Percentiles rank a stretch among this genome's conserved stretches.
Conservation (phyloP, 208 protist species). For the Crithidia fasciculata region DNA sequence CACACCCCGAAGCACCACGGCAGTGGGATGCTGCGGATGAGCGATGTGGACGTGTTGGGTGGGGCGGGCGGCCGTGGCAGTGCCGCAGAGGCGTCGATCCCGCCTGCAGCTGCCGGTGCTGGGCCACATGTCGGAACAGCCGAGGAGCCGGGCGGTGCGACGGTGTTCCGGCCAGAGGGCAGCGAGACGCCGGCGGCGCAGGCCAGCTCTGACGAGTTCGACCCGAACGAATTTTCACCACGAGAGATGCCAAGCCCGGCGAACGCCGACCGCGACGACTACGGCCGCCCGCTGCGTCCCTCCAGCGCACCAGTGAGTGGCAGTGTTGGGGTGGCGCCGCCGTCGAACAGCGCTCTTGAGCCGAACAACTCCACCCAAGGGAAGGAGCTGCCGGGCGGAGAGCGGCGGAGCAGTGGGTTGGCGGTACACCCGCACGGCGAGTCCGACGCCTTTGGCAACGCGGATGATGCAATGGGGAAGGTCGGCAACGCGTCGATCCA, state of each 20-base stretch:
- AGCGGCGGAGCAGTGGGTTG: background rate
- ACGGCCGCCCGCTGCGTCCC: background rate
- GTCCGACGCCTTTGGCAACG: background rate
- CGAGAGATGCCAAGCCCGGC: conserved; percentile 18
- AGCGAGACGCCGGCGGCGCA: conserved; percentile 29
- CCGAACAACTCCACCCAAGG: conserved; percentile 12
- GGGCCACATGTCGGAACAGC: conserved; percentile 6
- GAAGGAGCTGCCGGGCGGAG: background rate
- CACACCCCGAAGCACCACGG: conserved; percentile 12
- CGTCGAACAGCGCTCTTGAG: conserved; percentile 3
- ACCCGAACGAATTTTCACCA: conserved; percentile 38
- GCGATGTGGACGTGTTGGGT: conserved; percentile 38
- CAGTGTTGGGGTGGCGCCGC: background rate
- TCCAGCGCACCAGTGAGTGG: background rate
- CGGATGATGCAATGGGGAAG: background rate
- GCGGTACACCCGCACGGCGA: background rate
- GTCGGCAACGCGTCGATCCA: background rate
- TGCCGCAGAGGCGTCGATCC: background rate
- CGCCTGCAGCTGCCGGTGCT: background rate
- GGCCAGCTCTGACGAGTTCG: conserved; percentile 25
- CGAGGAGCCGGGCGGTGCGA: conserved; percentile 5
- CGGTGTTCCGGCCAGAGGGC: conserved; percentile 18
- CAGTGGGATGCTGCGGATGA: conserved; percentile 33
- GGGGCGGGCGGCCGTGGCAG: background rate
- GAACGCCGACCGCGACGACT: conserved; percentile 7